phyloP scores from a whole-genome alignment of 768 basidiomycete species.

The Collybia nuda region DNA sequence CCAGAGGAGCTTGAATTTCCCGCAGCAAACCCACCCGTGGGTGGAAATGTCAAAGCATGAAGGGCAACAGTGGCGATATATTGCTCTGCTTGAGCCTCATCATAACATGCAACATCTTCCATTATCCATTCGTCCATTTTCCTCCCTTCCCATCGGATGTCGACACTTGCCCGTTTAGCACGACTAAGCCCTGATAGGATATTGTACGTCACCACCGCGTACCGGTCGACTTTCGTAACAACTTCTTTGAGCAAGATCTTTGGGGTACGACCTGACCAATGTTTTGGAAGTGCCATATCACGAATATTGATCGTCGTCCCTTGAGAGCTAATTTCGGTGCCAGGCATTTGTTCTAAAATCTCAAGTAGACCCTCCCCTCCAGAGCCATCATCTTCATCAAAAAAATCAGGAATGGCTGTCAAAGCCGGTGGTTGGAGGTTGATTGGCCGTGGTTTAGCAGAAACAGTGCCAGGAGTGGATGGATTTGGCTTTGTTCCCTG shows the following conservation, averaged over 20 bases:
- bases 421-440: slow-evolving; percentile 14
- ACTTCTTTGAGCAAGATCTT: slow-evolving; percentile 69
- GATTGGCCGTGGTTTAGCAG: slow-evolving; percentile 13
- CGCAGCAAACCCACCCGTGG: slow-evolving; percentile 61
- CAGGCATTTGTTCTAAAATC: slow-evolving; percentile 65
- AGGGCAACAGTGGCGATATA: slow-evolving; percentile 87
- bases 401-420: slow-evolving; percentile 36
- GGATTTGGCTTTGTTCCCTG: slow-evolving; percentile 18
- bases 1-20: slow-evolving; percentile 44
- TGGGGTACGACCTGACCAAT: slow-evolving; percentile 81
- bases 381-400: slow-evolving; percentile 50
- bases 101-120: slow-evolving; percentile 81
- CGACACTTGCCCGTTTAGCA: slow-evolving; percentile 70
- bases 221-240: slow-evolving; percentile 67
- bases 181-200: slow-evolving; percentile 70
- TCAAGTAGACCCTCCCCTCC: slow-evolving; percentile 65
- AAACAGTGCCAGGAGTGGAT: background rate
- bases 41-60: slow-evolving; percentile 71
- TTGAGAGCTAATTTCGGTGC: slow-evolving; percentile 51
- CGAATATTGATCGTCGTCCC: slow-evolving; percentile 56
- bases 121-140: slow-evolving; percentile 72
- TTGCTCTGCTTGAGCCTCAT: slow-evolving; percentile 81
- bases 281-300: slow-evolving; percentile 82
- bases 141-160: slow-evolving; percentile 70
- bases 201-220: slow-evolving; percentile 71